phyloP scores from a whole-genome alignment of 1,284 basidiomycete genomes.

The Malassezia nana region DNA sequence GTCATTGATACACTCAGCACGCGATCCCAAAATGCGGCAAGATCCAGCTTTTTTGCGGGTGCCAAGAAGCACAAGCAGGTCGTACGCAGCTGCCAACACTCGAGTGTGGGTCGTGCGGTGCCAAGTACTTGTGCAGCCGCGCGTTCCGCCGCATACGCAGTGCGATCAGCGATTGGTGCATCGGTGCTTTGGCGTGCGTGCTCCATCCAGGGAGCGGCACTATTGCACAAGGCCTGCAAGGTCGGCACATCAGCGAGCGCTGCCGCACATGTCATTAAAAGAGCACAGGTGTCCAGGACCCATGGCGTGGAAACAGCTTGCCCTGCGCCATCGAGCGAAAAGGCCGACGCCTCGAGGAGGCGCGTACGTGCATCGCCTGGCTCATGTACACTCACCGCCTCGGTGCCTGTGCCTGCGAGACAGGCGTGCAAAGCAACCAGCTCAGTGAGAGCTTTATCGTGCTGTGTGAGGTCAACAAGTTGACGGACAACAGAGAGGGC shows the following conservation, averaged over 20 bases:
- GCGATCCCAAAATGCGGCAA: conserved; percentile 31
- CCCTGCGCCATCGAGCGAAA: background rate
- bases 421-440: background rate
- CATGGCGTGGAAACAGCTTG: background rate
- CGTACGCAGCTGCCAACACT: conserved; percentile 3
- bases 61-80: conserved; percentile 19
- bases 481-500: conserved; percentile 8
- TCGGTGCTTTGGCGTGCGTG: background rate
- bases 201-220: background rate
- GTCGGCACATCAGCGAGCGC: background rate
- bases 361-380: background rate
- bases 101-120: conserved; percentile 7
- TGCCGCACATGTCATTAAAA: conserved; percentile 17
- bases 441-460: conserved; percentile 12
- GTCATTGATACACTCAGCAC: background rate
- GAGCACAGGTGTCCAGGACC: conserved; percentile 9
- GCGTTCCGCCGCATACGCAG: conserved; percentile 25
- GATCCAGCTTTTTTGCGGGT: conserved; percentile 24
- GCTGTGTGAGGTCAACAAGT: background rate
- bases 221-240: background rate
- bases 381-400: background rate
- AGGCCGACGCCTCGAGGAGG: background rate
- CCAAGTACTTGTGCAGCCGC: conserved; percentile 21
- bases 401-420: background rate
- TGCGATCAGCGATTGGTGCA: conserved; percentile 20